Evolutionary conservation across 805 yeast genomes (phyloP).

Genomic region (Ogataea chonburiensis): DNA sequence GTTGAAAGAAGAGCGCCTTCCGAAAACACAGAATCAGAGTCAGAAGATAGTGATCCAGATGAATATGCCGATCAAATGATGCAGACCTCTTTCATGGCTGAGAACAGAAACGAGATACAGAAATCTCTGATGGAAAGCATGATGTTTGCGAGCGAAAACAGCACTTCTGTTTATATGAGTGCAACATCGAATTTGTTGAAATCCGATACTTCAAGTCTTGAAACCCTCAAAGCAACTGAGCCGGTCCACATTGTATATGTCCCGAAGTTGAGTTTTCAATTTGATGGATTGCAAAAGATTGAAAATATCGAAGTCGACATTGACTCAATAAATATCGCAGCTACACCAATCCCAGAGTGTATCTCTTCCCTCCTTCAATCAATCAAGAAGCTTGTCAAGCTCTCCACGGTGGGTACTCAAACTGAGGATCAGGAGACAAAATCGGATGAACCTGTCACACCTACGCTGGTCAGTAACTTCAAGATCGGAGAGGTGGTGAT

Average conservation of each 20-base stretch:
- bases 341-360: constrained; percentile 43
- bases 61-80: constrained; percentile 38
- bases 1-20: constrained; percentile 9
- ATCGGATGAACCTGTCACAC: constrained; percentile 19
- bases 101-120: constrained; percentile 32
- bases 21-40: constrained; percentile 19
- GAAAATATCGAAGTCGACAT: constrained; percentile 40
- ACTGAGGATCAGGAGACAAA: constrained; percentile 8
- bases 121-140: constrained; percentile 49
- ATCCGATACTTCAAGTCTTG: constrained; percentile 6
- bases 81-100: constrained; percentile 36
- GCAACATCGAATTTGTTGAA: constrained; percentile 58
- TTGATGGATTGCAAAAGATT: constrained; percentile 44
- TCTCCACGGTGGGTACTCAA: constrained; percentile 6
- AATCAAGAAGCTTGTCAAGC: constrained; percentile 33
- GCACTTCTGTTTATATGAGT: constrained; percentile 77
- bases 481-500: constrained; percentile 38
- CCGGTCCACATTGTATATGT: constrained; percentile 30
- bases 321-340: constrained; percentile 42
- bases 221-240: constrained; percentile 2
- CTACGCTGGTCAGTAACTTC: constrained; percentile 39
- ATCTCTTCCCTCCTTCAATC: constrained; percentile 38
- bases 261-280: constrained; percentile 41
- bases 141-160: constrained; percentile 66
- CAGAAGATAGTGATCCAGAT: constrained; percentile 29